These are phyloP conservation scores for Hyphopichia buzzinii DNA, from an alignment of 1,139 yeast species.

Conservation along the genomic window DNA sequence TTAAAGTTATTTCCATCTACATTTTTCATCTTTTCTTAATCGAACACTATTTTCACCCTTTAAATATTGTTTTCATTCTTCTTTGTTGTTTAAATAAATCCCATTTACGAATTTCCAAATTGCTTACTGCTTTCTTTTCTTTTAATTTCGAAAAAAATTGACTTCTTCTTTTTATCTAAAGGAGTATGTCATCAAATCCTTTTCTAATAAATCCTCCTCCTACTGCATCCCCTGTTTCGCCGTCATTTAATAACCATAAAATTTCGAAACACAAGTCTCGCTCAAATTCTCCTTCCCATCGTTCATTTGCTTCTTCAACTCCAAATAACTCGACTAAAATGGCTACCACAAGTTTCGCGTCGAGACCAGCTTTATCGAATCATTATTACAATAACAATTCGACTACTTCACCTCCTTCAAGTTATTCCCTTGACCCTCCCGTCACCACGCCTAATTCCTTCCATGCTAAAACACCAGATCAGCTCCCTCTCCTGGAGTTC, in stretches of 20 bases:
- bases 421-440: background rate
- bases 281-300: background rate
- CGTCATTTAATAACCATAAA: background rate
- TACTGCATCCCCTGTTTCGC: background rate
- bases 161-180: background rate
- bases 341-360: background rate
- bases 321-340: background rate
- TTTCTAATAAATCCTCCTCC: conserved; percentile 1
- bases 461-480: background rate
- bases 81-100: no score
- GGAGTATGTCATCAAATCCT: conserved; percentile 2
- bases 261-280: background rate
- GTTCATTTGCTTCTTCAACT: background rate
- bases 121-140: background rate
- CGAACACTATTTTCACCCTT: background rate
- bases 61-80: background rate
- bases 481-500: background rate
- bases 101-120: background rate
- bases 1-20: background rate
- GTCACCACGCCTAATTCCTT: background rate
- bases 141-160: no score
- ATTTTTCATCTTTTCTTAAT: no score
- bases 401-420: background rate
- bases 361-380: background rate
- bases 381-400: background rate